Percentiles rank a stretch among this genome's conserved stretches.
phyloP scores from a whole-genome alignment of 2,329 filamentous ascomycete species.

The Cercospora sp. region DNA sequence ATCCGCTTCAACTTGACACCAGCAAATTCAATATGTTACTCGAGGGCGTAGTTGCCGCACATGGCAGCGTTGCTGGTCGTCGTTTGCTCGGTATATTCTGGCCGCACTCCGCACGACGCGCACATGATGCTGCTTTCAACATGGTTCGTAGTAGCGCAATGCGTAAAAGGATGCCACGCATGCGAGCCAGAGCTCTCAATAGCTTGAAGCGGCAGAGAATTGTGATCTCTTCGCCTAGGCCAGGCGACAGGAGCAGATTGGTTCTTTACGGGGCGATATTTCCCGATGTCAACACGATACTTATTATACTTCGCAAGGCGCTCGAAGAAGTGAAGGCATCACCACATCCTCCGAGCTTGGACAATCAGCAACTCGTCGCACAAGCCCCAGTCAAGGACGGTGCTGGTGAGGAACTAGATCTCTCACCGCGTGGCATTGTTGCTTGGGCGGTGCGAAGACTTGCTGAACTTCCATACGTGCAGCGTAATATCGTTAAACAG shows the following conservation, averaged over 20 bases:
- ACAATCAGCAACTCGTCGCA: neutral
- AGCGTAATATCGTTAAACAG: conserved; percentile 15
- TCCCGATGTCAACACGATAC: conserved; percentile 30
- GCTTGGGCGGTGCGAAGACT: conserved; percentile 27
- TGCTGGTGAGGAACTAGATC: conserved; percentile 2
- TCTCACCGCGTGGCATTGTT: conserved; percentile 20
- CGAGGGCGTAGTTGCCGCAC: conserved; percentile 54
- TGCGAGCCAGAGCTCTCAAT: conserved; percentile 7
- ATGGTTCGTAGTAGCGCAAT: neutral
- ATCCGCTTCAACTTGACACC: conserved; percentile 28
- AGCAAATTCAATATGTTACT: conserved; percentile 56
- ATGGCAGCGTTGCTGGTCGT: conserved; percentile 52
- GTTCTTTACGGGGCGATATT: conserved; percentile 30
- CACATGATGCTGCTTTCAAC: conserved; percentile 8
- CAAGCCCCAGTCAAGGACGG: no score
- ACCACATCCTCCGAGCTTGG: neutral
- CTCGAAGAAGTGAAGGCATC: conserved; percentile 22
- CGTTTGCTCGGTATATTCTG: conserved; percentile 52
- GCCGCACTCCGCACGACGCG: conserved; percentile 35
- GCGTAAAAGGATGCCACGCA: conserved; percentile 10
- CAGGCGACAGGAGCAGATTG: conserved; percentile 7
- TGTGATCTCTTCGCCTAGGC: conserved; percentile 2
- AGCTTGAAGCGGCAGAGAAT: conserved; percentile 21
- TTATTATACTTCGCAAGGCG: conserved; percentile 30
- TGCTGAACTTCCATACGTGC: conserved; percentile 22